These are phyloP conservation scores for Hypomyces perniciosus DNA, from an alignment of 2,329 filamentous ascomycete genomes.

Conservation along the genomic window DNA sequence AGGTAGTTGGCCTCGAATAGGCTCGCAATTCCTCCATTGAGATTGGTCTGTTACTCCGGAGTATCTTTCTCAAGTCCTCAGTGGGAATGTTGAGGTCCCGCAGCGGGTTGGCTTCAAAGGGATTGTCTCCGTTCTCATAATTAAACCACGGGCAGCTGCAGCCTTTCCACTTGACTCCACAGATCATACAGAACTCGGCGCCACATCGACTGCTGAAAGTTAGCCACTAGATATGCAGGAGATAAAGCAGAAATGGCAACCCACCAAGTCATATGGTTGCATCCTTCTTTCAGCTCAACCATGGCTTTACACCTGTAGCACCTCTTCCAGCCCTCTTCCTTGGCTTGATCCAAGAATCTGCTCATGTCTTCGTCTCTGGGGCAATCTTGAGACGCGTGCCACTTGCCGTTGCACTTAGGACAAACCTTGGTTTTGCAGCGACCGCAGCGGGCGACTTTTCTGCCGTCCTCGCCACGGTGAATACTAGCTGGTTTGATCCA, in stretches of 20 bases:
- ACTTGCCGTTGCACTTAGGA: slow-evolving; percentile 64
- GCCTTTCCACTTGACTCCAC: slow-evolving; percentile 73
- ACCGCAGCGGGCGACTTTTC: slow-evolving; percentile 63
- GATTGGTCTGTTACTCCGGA: slow-evolving; percentile 4
- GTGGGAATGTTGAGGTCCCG: slow-evolving; percentile 45
- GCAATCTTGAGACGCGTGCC: slow-evolving; percentile 65
- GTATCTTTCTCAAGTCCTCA: slow-evolving; percentile 10
- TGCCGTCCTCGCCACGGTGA: slow-evolving; percentile 44
- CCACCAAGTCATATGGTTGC: slow-evolving; percentile 84
- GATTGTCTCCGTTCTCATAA: slow-evolving; percentile 36
- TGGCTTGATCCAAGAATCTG: slow-evolving; percentile 57
- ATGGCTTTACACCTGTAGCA: slow-evolving; percentile 69
- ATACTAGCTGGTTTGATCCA: slow-evolving; percentile 73
- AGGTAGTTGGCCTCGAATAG: slow-evolving; percentile 7
- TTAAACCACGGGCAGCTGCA: slow-evolving; percentile 81
- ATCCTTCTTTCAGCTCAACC: slow-evolving; percentile 76
- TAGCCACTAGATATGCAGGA: slow-evolving; percentile 8
- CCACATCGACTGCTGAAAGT: slow-evolving; percentile 56
- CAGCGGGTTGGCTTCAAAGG: slow-evolving; percentile 20
- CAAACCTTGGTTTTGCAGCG: slow-evolving; percentile 72
- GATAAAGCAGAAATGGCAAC: slow-evolving; percentile 20
- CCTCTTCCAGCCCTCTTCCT: slow-evolving; percentile 64
- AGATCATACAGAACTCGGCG: slow-evolving; percentile 83
- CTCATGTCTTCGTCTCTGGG: slow-evolving; percentile 64
- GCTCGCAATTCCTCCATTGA: slow-evolving; percentile 11